Evolutionary conservation across 768 basidiomycete genomes (phyloP).

Genomic region (Clitopilus hobsonii): DNA sequence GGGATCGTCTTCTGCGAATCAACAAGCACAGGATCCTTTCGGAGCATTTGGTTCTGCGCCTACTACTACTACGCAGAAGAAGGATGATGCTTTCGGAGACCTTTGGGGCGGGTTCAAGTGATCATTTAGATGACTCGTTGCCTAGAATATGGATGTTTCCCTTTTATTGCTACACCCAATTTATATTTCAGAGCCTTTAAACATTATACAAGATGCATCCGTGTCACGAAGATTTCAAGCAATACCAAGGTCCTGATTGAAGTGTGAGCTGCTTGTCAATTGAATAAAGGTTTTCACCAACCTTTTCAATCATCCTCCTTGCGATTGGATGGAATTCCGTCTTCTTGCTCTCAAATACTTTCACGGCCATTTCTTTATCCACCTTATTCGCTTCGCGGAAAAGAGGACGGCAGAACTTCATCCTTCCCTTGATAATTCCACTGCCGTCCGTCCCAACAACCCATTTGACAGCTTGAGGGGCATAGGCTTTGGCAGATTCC

Average conservation of each 20-base stretch:
- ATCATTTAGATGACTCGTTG: background rate
- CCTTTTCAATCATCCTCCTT: constrained; percentile 71
- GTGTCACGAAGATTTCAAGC: too few species aligned
- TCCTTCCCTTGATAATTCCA: constrained; percentile 67
- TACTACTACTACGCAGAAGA: constrained; percentile 40
- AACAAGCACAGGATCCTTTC: constrained; percentile 27
- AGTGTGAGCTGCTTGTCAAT: background rate
- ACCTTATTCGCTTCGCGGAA: constrained; percentile 54
- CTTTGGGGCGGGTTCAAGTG: constrained; percentile 85
- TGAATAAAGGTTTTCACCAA: constrained; percentile 18
- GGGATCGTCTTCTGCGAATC: constrained; percentile 32
- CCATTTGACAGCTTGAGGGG: constrained; percentile 57
- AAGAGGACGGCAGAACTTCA: constrained; percentile 80
- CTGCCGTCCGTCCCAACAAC: constrained; percentile 60
- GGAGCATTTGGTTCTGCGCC: constrained; percentile 23
- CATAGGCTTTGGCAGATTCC: constrained; percentile 45
- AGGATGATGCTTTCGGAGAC: constrained; percentile 79
- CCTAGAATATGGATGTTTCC: too few species aligned
- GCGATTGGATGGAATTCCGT: constrained; percentile 74
- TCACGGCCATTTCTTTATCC: constrained; percentile 46
- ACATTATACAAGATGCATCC: too few species aligned
- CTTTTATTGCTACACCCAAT: too few species aligned
- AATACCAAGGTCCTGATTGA: background rate
- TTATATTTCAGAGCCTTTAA: too few species aligned
- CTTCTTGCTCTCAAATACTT: constrained; percentile 43